Conservation (phyloP, 148 eudicot genomes). For the Camellia granthamiana region DNA sequence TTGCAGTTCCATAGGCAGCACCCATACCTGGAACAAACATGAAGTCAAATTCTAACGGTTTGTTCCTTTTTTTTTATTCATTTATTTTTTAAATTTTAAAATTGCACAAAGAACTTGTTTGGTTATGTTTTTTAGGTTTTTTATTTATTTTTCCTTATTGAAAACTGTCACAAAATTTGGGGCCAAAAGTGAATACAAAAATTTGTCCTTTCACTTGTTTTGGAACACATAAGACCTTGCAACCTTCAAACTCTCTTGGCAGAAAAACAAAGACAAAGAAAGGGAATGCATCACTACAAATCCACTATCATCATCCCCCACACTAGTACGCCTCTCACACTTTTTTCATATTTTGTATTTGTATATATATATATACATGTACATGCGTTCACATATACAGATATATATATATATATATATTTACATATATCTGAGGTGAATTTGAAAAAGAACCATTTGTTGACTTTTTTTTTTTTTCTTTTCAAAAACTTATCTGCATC, state of each 20-base stretch:
- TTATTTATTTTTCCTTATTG: neutral
- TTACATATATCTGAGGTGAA: neutral
- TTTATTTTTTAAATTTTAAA: neutral
- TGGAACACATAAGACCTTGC: neutral
- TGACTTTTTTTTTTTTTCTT: neutral
- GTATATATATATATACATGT: neutral
- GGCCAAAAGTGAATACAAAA: neutral
- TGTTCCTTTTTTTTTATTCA: too few species aligned
- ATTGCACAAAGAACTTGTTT: neutral
- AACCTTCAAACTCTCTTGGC: neutral
- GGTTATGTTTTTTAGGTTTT: neutral
- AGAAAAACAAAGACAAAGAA: neutral
- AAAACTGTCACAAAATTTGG: neutral
- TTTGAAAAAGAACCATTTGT: neutral
- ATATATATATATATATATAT: neutral
- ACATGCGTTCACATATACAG: neutral
- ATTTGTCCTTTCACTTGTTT: neutral
- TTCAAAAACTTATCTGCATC: neutral
- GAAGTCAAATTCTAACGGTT: neutral
- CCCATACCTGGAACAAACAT: constrained; percentile 6
- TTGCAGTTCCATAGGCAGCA: constrained; percentile 11
- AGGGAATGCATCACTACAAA: neutral
- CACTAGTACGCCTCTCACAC: neutral
- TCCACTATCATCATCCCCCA: neutral
- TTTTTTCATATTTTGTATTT: neutral